Evolutionary conservation across 306 rosid species (phyloP), one percentile per base, ranked within the genome.

Genomic region (Inga leiocalycina): DNA sequence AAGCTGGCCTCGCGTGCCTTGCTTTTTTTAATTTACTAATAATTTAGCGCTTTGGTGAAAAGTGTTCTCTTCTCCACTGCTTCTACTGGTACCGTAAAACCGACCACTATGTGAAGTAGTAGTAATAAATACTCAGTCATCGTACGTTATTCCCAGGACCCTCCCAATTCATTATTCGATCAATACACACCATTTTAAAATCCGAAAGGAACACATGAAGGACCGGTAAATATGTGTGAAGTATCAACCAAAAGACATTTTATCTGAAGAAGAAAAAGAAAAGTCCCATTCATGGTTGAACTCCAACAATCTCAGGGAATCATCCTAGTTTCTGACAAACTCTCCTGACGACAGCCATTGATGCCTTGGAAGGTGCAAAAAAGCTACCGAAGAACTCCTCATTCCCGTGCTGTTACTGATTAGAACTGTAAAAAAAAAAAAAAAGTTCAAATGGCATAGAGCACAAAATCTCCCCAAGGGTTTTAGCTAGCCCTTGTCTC

Each of bases 121-220:
- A 41, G 75, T 44, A 10, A 7, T 44, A 71, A 39, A 12, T 22
- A 5, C 6, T 44, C 77, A 44, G 83, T 54, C 85, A 17, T 46
- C 88, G 85, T 85, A 81, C 88, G 74, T 85, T 81, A 85, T 85
- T 85, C 88, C 77, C 77, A 44, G 83, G 78, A 74, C 83, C 85
- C 85, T 64, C 43, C 39, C 1, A 44, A 78, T 77, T 62, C 79
- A 69, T 54, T 76, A 61, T 48, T 41, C 68, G 32, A 75, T 69
- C 14, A 24, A 80, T 35, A 57, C 75, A 57, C 69, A 52, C 17
- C n/a, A 10, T 75, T 84, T 75, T 35, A 34, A 57, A 61, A 54
- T 32, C 32, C 39, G 11, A 76, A 48, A 66, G 32, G 59, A 54
- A 16, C 51, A 52, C 52, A 17, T 2, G 4, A 14, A 57, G 45